These are phyloP conservation scores for Heliamphora pulchella DNA, from an alignment of 179 eudicot species.

Conservation along the genomic window DNA sequence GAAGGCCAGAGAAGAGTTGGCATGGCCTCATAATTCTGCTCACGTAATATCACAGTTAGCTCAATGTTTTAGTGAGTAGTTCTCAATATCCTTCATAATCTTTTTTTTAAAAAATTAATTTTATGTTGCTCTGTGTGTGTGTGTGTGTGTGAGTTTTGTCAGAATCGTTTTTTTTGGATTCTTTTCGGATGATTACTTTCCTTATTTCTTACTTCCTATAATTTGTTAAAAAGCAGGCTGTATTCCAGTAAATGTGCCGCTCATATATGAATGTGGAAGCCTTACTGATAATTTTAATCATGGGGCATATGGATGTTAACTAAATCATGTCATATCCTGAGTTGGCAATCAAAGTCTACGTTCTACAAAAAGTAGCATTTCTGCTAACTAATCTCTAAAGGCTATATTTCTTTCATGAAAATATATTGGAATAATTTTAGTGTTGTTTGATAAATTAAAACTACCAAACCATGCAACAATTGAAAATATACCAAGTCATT, in stretches of 20 bases:
- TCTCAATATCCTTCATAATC: slow-evolving; percentile 9
- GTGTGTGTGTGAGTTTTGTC: not conserved
- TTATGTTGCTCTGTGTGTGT: not conserved
- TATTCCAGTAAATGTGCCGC: not conserved
- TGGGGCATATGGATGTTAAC: not conserved
- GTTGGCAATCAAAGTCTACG: not conserved
- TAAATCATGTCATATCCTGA: not conserved
- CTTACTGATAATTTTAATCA: not conserved
- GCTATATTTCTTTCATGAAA: not conserved
- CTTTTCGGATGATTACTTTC: not conserved
- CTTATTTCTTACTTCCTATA: not conserved
- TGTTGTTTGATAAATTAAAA: not conserved
- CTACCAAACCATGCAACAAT: not conserved
- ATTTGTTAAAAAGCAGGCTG: not conserved
- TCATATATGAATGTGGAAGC: not conserved
- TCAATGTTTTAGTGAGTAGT: slow-evolving; percentile 65
- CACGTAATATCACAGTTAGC: slow-evolving; percentile 43
- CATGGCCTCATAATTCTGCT: slow-evolving; percentile 41
- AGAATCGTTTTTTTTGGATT: not conserved
- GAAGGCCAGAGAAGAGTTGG: slow-evolving; percentile 37
- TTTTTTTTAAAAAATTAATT: not conserved
- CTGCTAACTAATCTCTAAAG: not conserved
- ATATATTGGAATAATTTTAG: not conserved
- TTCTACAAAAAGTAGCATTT: not conserved
- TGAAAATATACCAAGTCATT: not conserved